Evolutionary conservation across 768 basidiomycete genomes (phyloP), one percentile per base, ranked within the genome.

Genomic region (Piloderma croceum): DNA sequence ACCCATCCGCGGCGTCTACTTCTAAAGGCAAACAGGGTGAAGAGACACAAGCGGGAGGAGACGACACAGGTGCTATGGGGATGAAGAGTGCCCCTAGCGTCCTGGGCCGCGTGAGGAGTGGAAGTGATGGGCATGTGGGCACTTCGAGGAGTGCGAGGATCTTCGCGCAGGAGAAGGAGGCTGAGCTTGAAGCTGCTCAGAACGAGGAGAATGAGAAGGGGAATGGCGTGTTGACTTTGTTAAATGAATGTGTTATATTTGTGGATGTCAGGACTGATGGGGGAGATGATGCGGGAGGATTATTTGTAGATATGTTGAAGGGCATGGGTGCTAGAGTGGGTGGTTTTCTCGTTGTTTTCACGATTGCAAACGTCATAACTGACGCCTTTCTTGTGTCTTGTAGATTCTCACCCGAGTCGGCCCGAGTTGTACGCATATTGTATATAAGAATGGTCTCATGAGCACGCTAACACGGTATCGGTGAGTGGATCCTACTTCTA

Each of bases 301-400:
- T 90, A 50, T 93, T 93, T 51, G 74, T 81, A 11, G 86, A 92
- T 35, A 89, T 92, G 83, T 59, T 93, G 48, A 75, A 75, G 48
- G 71, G 71, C 22, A 64, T 91, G 7, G 92, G 91, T 15, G 91
- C 91, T 32, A 78, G 76, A 70, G 91, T 91, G 47, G 45, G 74
- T 57, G 7, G 15, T 18, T 7, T 36, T 27, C n/a, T 27, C 49
- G n/a, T 41, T 24, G 17, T 20, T 29, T 32, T n/a, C n/a, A n/a
- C n/a, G n/a, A n/a, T n/a, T n/a, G n/a, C n/a, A n/a, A n/a, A n/a
- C n/a, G 18, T 29, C 20, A 24, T 15, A 23, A 38, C 17, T 41
- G 21, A 24, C 18, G 21, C 19, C n/a, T 29, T 9, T 29, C 9
- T 29, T 9, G 27, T 29, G 27, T 29, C 10, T 9, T 9, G 17